A percentile compares a stretch with the other conserved stretches of the same genome.
Evolutionary conservation across 2,329 filamentous ascomycete genomes (phyloP).

Genomic region (Magnaporthiopsis poae): DNA sequence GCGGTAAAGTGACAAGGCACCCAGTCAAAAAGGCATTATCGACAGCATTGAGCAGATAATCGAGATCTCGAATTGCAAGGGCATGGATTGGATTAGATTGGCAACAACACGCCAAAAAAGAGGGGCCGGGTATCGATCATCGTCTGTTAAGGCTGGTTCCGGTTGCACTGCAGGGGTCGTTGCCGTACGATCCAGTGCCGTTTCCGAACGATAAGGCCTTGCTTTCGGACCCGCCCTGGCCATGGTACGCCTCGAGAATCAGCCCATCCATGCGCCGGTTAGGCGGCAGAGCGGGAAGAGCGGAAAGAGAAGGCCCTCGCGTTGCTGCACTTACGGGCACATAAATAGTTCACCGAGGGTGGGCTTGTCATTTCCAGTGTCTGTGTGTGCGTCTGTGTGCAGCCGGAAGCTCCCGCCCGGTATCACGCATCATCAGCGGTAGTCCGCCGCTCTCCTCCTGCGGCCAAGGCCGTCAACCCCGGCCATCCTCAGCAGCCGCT

Average conservation of each 20-base stretch:
- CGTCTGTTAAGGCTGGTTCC: not conserved
- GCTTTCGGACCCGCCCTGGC: not conserved
- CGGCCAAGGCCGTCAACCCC: not conserved
- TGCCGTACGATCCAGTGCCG: not conserved
- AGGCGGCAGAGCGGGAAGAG: not conserved
- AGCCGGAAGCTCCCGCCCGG: no score
- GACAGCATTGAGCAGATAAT: not conserved
- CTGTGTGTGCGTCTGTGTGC: no score
- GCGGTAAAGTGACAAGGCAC: not conserved
- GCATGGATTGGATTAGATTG: not conserved
- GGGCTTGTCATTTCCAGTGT: not conserved
- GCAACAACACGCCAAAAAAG: not conserved
- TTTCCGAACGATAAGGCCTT: not conserved
- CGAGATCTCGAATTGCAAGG: not conserved
- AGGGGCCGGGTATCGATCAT: not conserved
- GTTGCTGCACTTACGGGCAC: not conserved
- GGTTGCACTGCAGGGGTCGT: not conserved
- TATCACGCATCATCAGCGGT: not conserved
- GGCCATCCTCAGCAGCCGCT: not conserved
- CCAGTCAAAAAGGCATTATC: not conserved
- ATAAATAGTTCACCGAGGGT: not conserved
- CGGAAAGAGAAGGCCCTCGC: no score
- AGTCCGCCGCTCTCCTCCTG: not conserved
- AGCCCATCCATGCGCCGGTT: not conserved
- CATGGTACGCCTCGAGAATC: not conserved